Conservation (phyloP, 345 rosid species). For the Turritis glabra region DNA sequence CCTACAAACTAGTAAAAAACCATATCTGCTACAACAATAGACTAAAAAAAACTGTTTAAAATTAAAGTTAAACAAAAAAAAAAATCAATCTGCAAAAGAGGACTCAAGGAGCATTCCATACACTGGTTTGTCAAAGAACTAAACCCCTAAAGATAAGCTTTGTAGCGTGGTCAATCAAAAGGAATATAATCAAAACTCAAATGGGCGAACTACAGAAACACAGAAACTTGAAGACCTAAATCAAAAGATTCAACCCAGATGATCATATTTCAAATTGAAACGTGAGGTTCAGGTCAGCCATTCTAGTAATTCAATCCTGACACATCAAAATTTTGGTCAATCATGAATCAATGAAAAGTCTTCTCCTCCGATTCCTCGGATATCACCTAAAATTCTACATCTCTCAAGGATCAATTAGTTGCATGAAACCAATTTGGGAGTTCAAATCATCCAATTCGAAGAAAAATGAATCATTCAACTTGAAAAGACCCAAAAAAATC, state of each 20-base stretch:
- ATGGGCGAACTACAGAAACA: background rate
- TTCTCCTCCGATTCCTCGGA: background rate
- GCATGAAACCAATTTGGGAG: background rate
- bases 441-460: background rate
- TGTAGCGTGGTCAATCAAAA: no score
- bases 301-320: background rate
- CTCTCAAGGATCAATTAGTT: background rate
- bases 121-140: no score
- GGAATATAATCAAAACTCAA: no score
- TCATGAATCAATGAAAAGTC: slow-evolving; percentile 27
- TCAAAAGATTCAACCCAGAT: background rate
- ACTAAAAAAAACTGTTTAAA: background rate
- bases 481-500: background rate
- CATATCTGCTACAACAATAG: background rate
- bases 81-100: no score
- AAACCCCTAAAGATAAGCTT: background rate
- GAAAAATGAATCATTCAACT: slow-evolving; percentile 6
- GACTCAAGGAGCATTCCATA: no score
- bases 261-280: background rate
- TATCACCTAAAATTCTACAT: background rate
- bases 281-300: background rate
- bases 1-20: slow-evolving; percentile 1
- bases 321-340: slow-evolving; percentile 25
- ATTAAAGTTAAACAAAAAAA: background rate
- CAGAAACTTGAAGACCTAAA: background rate